A percentile compares a stretch with the other conserved stretches of the same genome.
phyloP scores from a whole-genome alignment of 2,329 filamentous ascomycete genomes.

The Talaromyces sp. region DNA sequence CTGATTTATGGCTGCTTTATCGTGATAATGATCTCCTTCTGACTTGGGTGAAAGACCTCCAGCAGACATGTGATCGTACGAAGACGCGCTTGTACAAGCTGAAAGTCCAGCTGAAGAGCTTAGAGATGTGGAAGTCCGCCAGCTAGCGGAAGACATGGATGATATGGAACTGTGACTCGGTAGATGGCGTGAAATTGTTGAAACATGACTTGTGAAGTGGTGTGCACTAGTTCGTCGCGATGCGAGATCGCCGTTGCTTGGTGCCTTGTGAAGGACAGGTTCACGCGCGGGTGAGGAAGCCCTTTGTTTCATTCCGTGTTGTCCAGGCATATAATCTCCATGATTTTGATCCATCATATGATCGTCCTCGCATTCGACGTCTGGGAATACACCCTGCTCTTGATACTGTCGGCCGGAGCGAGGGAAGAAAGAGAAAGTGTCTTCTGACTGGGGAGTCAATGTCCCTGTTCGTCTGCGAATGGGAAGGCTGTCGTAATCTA shows the following conservation, averaged over 20 bases:
- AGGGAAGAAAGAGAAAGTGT: conserved; percentile 48
- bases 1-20: conserved; percentile 46
- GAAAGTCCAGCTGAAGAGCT: conserved; percentile 53
- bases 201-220: conserved; percentile 54
- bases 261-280: conserved; percentile 34
- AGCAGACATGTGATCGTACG: conserved; percentile 60
- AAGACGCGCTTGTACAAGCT: conserved; percentile 59
- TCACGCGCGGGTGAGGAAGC: conserved; percentile 63
- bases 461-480: conserved; percentile 48
- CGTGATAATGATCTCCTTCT: conserved; percentile 53
- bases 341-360: conserved; percentile 11
- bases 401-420: conserved; percentile 60
- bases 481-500: conserved; percentile 37
- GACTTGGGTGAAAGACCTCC: conserved; percentile 57
- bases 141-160: conserved; percentile 61
- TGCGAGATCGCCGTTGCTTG: conserved; percentile 51
- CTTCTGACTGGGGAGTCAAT: conserved; percentile 49
- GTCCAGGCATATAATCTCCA: conserved; percentile 35
- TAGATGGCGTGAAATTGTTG: conserved; percentile 54
- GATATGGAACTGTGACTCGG: conserved; percentile 61
- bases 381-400: conserved; percentile 57
- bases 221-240: conserved; percentile 54
- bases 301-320: conserved; percentile 58
- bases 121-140: conserved; percentile 53
- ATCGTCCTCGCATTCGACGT: conserved; percentile 44